A percentile compares a stretch with the other conserved stretches of the same genome.
Evolutionary conservation across 2,329 filamentous ascomycete genomes (phyloP).

Genomic region (Eutypa lata): DNA sequence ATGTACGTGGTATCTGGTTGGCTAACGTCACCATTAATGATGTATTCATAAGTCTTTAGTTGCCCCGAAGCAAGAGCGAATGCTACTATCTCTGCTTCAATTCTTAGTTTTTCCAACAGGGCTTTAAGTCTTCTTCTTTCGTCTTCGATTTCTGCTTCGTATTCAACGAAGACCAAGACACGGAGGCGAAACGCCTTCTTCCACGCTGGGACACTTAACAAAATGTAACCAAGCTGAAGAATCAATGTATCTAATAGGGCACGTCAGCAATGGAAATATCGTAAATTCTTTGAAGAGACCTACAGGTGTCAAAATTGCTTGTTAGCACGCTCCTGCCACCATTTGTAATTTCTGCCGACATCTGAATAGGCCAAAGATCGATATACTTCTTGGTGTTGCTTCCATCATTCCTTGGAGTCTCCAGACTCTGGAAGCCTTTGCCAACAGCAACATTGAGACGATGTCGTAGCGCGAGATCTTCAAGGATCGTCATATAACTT

Average conservation of each 20-base stretch:
- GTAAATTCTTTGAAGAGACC: slow-evolving; percentile 23
- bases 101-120: slow-evolving; percentile 75
- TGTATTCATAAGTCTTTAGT: slow-evolving; percentile 70
- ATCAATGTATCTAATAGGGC: slow-evolving; percentile 65
- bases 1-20: slow-evolving; percentile 54
- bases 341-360: slow-evolving; percentile 77
- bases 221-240: slow-evolving; percentile 78
- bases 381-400: slow-evolving; percentile 71
- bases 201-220: slow-evolving; percentile 79
- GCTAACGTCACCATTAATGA: slow-evolving; percentile 67
- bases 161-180: slow-evolving; percentile 85
- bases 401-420: slow-evolving; percentile 62
- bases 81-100: slow-evolving; percentile 74
- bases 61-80: slow-evolving; percentile 77
- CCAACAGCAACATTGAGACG: slow-evolving; percentile 83
- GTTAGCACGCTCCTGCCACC: slow-evolving; percentile 69
- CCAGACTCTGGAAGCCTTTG: slow-evolving; percentile 74
- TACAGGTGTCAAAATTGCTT: slow-evolving; percentile 89
- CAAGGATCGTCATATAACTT: slow-evolving; percentile 78
- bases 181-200: slow-evolving; percentile 69
- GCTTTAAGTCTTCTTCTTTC: slow-evolving; percentile 70
- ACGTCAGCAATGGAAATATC: slow-evolving; percentile 7
- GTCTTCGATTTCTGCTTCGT: slow-evolving; percentile 78
- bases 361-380: slow-evolving; percentile 89
- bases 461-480: slow-evolving; percentile 74